phyloP scores from a whole-genome alignment of 352 stramenopile genomes.

The Pseudoperonospora humuli region DNA sequence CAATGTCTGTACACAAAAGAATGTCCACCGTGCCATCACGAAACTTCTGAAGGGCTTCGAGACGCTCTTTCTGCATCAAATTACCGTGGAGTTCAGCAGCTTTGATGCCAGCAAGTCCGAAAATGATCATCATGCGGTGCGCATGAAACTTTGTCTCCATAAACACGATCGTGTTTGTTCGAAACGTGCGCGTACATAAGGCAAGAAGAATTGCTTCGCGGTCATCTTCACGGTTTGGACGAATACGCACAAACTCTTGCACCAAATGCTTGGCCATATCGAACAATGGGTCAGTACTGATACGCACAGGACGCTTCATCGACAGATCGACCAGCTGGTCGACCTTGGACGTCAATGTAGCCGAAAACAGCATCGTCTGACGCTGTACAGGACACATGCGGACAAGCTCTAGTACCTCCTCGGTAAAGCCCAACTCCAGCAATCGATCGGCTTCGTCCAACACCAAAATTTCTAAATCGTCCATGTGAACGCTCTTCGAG shows the following conservation, averaged over 20 bases:
- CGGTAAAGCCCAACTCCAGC: constrained; percentile 97
- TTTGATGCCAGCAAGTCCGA: constrained; percentile 93
- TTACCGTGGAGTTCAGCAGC: constrained; percentile 98
- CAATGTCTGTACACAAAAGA: constrained; percentile 97
- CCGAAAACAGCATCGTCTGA: constrained; percentile 99
- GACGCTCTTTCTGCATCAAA: constrained; percentile 92
- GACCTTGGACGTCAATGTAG: constrained; percentile 97
- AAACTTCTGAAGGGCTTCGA: constrained; percentile 95
- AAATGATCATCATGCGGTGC: constrained; percentile 96
- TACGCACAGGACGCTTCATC: constrained; percentile 94
- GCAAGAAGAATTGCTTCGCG: constrained; percentile 94
- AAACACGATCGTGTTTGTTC: constrained; percentile 96
- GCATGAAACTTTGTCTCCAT: constrained; percentile 97
- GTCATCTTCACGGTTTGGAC: constrained; percentile 85
- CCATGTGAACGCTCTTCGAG: constrained; percentile 93
- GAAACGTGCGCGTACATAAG: constrained; percentile 94
- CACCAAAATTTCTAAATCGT: constrained; percentile 97
- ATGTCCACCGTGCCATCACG: constrained; percentile 92
- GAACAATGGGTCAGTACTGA: constrained; percentile 90
- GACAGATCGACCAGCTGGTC: constrained; percentile 95
- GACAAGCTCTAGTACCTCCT: constrained; percentile 95
- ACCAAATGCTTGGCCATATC: constrained; percentile 94
- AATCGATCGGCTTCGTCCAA: constrained; percentile 92
- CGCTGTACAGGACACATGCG: constrained; percentile 91
- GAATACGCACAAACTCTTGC: constrained; percentile 98